A percentile compares a stretch with the other conserved stretches of the same genome.
Evolutionary conservation across 192 early-diverging fungal species (phyloP).

Genomic region (Phycomyces blakesleeanus): DNA sequence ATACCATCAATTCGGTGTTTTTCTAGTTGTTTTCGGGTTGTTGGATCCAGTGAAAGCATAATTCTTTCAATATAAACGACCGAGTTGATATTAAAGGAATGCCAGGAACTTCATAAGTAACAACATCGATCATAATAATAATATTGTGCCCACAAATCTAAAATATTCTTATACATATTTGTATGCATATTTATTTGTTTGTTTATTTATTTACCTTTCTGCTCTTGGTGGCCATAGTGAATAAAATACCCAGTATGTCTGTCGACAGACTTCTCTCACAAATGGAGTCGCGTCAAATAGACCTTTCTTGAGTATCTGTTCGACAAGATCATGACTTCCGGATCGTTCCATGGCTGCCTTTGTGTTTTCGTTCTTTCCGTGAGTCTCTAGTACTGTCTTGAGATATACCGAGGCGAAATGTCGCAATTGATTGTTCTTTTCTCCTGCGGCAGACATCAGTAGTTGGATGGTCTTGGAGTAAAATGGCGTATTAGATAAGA

Average conservation of each 20-base stretch:
- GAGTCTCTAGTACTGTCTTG: slow-evolving; percentile 21
- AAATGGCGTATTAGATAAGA: slow-evolving; percentile 30
- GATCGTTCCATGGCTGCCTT: slow-evolving; percentile 27
- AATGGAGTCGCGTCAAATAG: slow-evolving; percentile 33
- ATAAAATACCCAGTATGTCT: slow-evolving; percentile 34
- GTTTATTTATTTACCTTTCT: slow-evolving; percentile 29
- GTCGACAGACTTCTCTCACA: slow-evolving; percentile 31
- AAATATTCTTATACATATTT: not conserved
- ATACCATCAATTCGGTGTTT: not conserved
- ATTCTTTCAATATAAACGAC: not conserved
- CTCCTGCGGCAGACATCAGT: slow-evolving; percentile 24
- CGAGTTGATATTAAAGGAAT: not conserved
- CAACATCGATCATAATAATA: not conserved
- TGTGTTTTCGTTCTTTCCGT: slow-evolving; percentile 13
- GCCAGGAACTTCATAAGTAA: too few species aligned
- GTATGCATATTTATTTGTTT: not conserved
- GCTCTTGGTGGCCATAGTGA: slow-evolving; percentile 30
- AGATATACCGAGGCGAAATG: slow-evolving; percentile 23
- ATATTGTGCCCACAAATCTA: not conserved
- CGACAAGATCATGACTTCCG: slow-evolving; percentile 17
- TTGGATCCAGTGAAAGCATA: not conserved
- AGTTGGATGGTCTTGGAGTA: slow-evolving; percentile 26
- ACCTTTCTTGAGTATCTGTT: slow-evolving; percentile 30
- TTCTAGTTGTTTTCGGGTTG: not conserved
- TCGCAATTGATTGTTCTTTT: slow-evolving; percentile 34